phyloP scores from a whole-genome alignment of 768 basidiomycete genomes.

The Mycena floridula region DNA sequence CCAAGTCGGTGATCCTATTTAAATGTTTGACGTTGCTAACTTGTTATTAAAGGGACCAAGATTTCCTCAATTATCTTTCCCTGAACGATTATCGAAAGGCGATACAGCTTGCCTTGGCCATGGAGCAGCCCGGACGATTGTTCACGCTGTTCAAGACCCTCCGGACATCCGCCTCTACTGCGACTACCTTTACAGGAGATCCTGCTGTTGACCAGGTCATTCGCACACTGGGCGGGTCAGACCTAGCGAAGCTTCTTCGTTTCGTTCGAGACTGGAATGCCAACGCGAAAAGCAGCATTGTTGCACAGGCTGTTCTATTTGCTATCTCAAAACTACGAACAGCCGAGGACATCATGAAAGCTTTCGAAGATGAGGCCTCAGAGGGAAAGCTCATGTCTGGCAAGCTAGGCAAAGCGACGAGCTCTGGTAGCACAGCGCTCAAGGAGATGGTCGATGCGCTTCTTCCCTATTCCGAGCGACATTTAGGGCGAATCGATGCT shows the following conservation, averaged over 20 bases:
- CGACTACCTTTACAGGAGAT: slow-evolving; percentile 47
- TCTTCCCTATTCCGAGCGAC: slow-evolving; percentile 92
- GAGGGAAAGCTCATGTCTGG: slow-evolving; percentile 18
- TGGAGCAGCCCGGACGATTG: slow-evolving; percentile 89
- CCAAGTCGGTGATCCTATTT: slow-evolving; percentile 54
- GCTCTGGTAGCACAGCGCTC: slow-evolving; percentile 31
- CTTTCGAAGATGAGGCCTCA: slow-evolving; percentile 47
- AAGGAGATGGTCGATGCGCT: slow-evolving; percentile 80
- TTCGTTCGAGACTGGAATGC: slow-evolving; percentile 94
- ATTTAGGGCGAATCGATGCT: slow-evolving; percentile 78
- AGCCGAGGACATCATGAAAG: slow-evolving; percentile 65
- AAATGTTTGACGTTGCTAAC: slow-evolving; percentile 5
- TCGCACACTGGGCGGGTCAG: slow-evolving; percentile 58
- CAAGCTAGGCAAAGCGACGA: slow-evolving; percentile 14
- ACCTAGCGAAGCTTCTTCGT: slow-evolving; percentile 74
- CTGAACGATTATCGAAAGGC: slow-evolving; percentile 88
- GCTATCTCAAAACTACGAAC: slow-evolving; percentile 74
- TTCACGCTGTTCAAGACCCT: slow-evolving; percentile 73
- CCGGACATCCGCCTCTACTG: slow-evolving; percentile 21
- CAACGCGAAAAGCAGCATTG: slow-evolving; percentile 76
- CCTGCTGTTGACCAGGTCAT: slow-evolving; percentile 78
- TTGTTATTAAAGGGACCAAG: slow-evolving; percentile 79
- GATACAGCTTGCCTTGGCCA: slow-evolving; percentile 84
- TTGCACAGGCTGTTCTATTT: slow-evolving; percentile 82
- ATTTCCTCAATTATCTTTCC: slow-evolving; percentile 84